Percentiles rank a stretch among this genome's conserved stretches.
Conservation (phyloP, 1,284 basidiomycete species). For the Rhodotorula sp. region DNA sequence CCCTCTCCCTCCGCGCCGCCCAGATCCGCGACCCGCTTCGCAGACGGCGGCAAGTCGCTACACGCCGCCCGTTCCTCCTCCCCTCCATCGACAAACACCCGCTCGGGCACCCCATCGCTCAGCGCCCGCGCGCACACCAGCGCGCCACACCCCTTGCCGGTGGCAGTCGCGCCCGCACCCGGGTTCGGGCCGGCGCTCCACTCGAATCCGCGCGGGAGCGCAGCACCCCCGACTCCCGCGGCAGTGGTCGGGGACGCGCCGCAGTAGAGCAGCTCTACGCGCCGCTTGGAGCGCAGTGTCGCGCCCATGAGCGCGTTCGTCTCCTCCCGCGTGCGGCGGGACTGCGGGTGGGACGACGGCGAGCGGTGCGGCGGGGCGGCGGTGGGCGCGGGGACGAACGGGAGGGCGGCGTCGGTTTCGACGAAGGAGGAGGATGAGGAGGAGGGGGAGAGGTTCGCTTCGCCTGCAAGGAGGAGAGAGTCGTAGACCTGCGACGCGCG, state of each 20-base stretch:
- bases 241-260: constrained; percentile 2
- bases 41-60: constrained; percentile 26
- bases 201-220: constrained; percentile 6
- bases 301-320: constrained; percentile 26
- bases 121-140: constrained; percentile 28
- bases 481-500: too few relatives aligned
- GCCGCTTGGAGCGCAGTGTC: constrained; percentile 27
- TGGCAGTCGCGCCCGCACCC: neutral
- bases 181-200: neutral
- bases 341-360: too few relatives aligned
- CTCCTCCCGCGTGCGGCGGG: constrained; percentile 12
- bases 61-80: neutral
- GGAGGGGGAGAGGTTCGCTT: too few relatives aligned
- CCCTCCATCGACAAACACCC: constrained; percentile 9
- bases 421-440: too few relatives aligned
- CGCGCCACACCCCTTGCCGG: constrained; percentile 18
- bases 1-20: neutral
- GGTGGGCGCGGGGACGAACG: too few relatives aligned
- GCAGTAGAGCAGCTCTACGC: constrained; percentile 29
- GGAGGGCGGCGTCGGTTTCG: too few relatives aligned
- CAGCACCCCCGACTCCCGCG: too few relatives aligned
- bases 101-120: constrained; percentile 16
- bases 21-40: constrained; percentile 7
- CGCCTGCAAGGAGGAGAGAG: too few relatives aligned
- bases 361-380: too few relatives aligned